phyloP scores from a whole-genome alignment of 2,329 filamentous ascomycete species.

The Graphiopsis chlorocephala region DNA sequence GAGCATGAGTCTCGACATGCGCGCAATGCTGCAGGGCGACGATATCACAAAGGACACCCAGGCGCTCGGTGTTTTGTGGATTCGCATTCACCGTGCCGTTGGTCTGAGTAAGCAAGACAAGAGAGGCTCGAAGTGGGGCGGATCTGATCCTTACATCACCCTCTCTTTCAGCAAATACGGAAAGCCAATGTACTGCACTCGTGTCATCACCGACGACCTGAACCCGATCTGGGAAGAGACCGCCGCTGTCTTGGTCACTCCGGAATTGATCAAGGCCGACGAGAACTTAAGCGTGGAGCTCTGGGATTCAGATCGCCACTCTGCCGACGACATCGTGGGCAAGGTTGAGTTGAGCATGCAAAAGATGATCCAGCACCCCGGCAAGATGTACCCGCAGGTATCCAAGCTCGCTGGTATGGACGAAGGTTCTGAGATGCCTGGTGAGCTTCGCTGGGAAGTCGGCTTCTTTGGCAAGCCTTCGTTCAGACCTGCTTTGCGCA shows the following conservation, averaged over 20 bases:
- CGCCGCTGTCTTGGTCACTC: conserved; percentile 78
- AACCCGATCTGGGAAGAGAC: conserved; percentile 92
- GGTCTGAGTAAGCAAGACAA: conserved; percentile 89
- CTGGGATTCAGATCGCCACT: conserved; percentile 92
- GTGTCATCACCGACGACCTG: conserved; percentile 90
- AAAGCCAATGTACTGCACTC: conserved; percentile 96
- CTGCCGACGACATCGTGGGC: conserved; percentile 90
- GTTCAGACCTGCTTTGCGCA: conserved; percentile 78
- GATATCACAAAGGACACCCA: conserved; percentile 85
- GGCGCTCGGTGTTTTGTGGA: conserved; percentile 85
- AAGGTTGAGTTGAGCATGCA: conserved; percentile 93
- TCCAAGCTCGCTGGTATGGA: conserved; percentile 82
- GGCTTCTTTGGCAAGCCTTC: conserved; percentile 91
- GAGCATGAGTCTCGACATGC: conserved; percentile 79
- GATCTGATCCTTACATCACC: conserved; percentile 93
- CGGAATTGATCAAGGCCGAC: conserved; percentile 86
- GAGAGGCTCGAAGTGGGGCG: conserved; percentile 77
- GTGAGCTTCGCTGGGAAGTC: conserved; percentile 92
- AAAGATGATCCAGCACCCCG: conserved; percentile 90
- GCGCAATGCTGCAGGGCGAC: conserved; percentile 87
- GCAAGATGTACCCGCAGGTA: conserved; percentile 86
- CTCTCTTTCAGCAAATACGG: conserved; percentile 93
- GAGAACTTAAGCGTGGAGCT: conserved; percentile 91
- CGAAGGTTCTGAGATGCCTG: conserved; percentile 83
- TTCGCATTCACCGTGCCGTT: conserved; percentile 83